Evolutionary conservation across 345 rosid genomes (phyloP).

Genomic region (Capsella bursapastoris): DNA sequence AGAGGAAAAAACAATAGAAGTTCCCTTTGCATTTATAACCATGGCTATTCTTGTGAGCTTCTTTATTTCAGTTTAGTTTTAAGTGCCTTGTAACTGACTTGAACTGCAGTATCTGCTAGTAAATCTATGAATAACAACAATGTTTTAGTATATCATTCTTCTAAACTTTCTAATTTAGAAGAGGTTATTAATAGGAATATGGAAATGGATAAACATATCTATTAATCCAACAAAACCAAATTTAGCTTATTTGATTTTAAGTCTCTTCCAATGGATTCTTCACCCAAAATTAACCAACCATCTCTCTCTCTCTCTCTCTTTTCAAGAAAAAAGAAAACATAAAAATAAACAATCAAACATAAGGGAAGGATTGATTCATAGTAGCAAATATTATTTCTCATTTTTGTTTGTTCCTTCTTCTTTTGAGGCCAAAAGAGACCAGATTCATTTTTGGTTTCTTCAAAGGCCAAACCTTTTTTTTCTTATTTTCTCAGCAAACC

Average conservation of each 20-base stretch:
- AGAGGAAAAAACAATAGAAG: conserved; percentile 28
- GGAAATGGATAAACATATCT: conserved; percentile 34
- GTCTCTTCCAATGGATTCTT: conserved; percentile 39
- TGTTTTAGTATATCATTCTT: conserved; percentile 24
- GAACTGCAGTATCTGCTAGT: conserved; percentile 35
- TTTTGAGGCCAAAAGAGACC: conserved; percentile 53
- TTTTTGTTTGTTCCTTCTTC: conserved; percentile 27
- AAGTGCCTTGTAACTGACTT: conserved; percentile 34
- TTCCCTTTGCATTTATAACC: conserved; percentile 6
- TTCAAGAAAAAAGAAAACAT: conserved; percentile 11
- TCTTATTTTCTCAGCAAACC: conserved; percentile 36
- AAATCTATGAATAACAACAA: conserved; percentile 19
- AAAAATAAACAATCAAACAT: conserved; percentile 18
- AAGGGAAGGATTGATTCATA: conserved; percentile 6
- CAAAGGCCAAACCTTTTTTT: conserved; percentile 40
- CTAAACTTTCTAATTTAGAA: conserved; percentile 25
- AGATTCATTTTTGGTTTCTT: conserved; percentile 52
- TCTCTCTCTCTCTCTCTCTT: conserved; percentile 12
- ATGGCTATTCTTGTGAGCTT: conserved; percentile 35
- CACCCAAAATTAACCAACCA: conserved; percentile 33
- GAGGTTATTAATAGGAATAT: conserved; percentile 39
- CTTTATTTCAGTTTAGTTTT: conserved; percentile 29
- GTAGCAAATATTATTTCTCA: conserved; percentile 18
- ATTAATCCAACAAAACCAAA: conserved; percentile 22
- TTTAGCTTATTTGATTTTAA: conserved; percentile 34